Conservation (phyloP, 345 rosid genomes). For the Gossypium stocksii region DNA sequence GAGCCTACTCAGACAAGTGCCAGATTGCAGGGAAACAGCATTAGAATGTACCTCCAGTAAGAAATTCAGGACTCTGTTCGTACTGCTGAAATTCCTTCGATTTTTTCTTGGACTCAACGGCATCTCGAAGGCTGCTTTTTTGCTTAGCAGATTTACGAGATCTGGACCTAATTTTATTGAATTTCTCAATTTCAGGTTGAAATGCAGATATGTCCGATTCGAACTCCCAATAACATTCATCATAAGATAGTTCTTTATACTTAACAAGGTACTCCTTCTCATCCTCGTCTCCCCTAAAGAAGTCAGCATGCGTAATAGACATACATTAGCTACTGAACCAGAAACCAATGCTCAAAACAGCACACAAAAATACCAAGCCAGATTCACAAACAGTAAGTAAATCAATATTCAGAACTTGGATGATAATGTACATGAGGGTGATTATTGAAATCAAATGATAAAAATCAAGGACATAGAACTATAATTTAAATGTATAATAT, state of each 20-base stretch:
- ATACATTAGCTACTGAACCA: slow-evolving; percentile 1
- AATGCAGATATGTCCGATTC: slow-evolving; percentile 87
- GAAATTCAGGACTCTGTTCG: slow-evolving; percentile 83
- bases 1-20: slow-evolving; percentile 9
- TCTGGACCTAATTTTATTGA: slow-evolving; percentile 59
- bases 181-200: slow-evolving; percentile 85
- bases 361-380: background rate
- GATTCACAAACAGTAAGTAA: background rate
- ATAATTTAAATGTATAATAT: background rate
- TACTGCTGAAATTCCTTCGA: slow-evolving; percentile 78
- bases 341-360: slow-evolving; percentile 10
- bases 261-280: slow-evolving; percentile 88
- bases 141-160: slow-evolving; percentile 53
- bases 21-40: slow-evolving; percentile 12
- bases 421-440: background rate
- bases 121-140: slow-evolving; percentile 39
- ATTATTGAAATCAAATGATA: background rate
- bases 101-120: slow-evolving; percentile 51
- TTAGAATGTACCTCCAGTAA: slow-evolving; percentile 67
- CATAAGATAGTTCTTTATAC: slow-evolving; percentile 92
- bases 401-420: background rate
- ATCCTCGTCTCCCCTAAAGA: slow-evolving; percentile 75
- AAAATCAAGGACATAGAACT: background rate
- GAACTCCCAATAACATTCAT: slow-evolving; percentile 98
- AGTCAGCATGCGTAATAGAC: slow-evolving; percentile 21